Percentiles rank a stretch among this genome's conserved stretches.
Evolutionary conservation across 2,329 filamentous ascomycete species (phyloP).

Genomic region (Tolypocladium sp.): DNA sequence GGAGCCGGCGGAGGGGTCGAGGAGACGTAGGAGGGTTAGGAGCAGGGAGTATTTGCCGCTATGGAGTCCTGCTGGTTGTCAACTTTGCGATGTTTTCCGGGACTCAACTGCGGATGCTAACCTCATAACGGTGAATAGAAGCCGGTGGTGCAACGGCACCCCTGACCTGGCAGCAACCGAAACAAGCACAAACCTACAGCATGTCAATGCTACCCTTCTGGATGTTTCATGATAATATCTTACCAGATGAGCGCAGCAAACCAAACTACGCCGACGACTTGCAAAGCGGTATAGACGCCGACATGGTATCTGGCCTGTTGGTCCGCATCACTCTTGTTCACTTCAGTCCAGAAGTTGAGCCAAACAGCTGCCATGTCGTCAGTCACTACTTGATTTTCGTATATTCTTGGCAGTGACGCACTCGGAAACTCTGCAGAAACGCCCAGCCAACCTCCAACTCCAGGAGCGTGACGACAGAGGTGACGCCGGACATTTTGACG

Average conservation of each 20-base stretch:
- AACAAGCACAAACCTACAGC: conserved; percentile 16
- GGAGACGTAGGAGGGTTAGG: neutral
- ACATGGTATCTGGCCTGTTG: conserved; percentile 11
- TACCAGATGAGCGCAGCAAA: conserved; percentile 13
- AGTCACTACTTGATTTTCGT: neutral
- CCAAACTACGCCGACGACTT: conserved; percentile 11
- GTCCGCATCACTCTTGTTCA: conserved; percentile 3
- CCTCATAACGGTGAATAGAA: conserved; percentile 14
- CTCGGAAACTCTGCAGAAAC: conserved; percentile 17
- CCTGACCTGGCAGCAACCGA: conserved; percentile 16
- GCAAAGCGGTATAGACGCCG: conserved; percentile 14
- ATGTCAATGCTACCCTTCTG: conserved; percentile 4
- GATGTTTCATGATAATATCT: neutral
- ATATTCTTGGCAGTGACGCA: conserved; percentile 6
- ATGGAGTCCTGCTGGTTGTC: neutral
- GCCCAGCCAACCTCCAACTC: conserved; percentile 7
- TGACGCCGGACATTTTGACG: neutral
- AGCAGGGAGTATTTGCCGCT: neutral
- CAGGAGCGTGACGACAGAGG: conserved; percentile 12
- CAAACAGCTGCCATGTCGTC: conserved; percentile 14
- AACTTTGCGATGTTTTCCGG: too few species aligned
- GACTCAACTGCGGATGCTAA: too few species aligned
- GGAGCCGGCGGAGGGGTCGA: neutral
- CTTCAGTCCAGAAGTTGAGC: conserved; percentile 20
- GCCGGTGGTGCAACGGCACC: conserved; percentile 12